Base-by-base conservation (phyloP, 148 eudicot genomes). In the Dysphania ambrosioides region DNA sequence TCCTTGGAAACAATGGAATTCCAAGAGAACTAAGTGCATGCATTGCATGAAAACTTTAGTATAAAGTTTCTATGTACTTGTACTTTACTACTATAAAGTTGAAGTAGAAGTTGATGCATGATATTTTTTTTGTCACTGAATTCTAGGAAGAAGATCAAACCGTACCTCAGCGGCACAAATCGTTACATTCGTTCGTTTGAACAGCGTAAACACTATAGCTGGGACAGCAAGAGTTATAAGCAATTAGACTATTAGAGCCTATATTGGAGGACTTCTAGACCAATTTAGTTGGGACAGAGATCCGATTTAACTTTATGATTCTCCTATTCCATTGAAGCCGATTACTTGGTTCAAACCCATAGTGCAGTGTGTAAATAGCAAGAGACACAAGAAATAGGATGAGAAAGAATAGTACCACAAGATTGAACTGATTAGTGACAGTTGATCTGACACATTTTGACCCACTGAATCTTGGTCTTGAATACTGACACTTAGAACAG, bases 401-500 rank as follows among this genome's bases (percentile, higher is more conserved):
- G 13, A 36, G 34, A 74, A 53, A 31, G 5, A 24, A 16, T 19
- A 9, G 21, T 80, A 90, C 90, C 86, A 88, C 66, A 44, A 87
- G 77, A 61, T 67, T 85, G 85, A 90, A 90, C 23, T 79, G 89
- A 44, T 85, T 79, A 0, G 89, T 80, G 30, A 74, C 79, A 26
- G 78, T 68, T 79, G 90, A 85, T 85, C 92, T 80, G 47, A 88
- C 89, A 83, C 96, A 90, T 69, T 59, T 80, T 30, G 83, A 79
- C 36, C 84, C 87, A 11, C 56, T 32, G 73, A 78, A 56, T n/a
- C 7, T 85, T 34, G 72, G 79, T 40, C 56, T 68, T 26, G 77
- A 62, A 68, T 67, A 67, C 67, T 29, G 49, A 77, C 96, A 90
- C 10, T 85, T 73, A 47, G 83, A 84, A 42, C 96, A 91, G 73